Conservation (phyloP, 441 rosid genomes). For the Metrosideros polymorpha region DNA sequence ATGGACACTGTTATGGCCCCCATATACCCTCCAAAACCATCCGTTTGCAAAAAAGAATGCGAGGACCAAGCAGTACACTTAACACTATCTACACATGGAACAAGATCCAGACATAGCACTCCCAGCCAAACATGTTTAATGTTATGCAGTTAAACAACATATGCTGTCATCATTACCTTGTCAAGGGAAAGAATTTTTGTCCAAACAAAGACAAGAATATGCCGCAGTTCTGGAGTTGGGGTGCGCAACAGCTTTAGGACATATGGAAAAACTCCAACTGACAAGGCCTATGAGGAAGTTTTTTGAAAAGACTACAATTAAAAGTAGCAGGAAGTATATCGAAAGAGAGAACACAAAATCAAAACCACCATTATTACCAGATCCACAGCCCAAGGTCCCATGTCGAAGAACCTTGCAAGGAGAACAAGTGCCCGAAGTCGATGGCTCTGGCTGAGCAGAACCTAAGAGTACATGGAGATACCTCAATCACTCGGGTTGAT, state of each 20-base stretch:
- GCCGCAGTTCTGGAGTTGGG: conserved; percentile 87
- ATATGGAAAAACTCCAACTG: conserved; percentile 98
- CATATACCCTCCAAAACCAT: neutral
- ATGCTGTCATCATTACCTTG: conserved; percentile 44
- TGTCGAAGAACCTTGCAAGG: conserved; percentile 96
- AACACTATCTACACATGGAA: neutral
- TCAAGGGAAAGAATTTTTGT: conserved; percentile 98
- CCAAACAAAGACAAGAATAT: conserved; percentile 98
- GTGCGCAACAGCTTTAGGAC: conserved; percentile 92
- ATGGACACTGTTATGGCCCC: neutral
- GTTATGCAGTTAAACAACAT: neutral
- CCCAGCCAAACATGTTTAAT: neutral
- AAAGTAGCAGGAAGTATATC: neutral
- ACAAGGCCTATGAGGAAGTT: conserved; percentile 54
- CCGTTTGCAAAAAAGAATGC: neutral
- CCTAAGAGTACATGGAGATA: conserved; percentile 30
- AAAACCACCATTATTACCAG: conserved; percentile 45
- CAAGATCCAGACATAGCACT: neutral
- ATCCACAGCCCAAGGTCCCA: conserved; percentile 99
- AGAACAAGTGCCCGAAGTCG: conserved; percentile 94
- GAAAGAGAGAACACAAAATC: conserved; percentile 2
- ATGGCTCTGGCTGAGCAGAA: conserved; percentile 94
- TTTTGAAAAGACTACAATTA: neutral
- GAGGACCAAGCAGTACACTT: neutral
- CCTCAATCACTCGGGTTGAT: neutral